phyloP scores from a whole-genome alignment of 208 protist species.

The Tritrichomonas musculus region DNA sequence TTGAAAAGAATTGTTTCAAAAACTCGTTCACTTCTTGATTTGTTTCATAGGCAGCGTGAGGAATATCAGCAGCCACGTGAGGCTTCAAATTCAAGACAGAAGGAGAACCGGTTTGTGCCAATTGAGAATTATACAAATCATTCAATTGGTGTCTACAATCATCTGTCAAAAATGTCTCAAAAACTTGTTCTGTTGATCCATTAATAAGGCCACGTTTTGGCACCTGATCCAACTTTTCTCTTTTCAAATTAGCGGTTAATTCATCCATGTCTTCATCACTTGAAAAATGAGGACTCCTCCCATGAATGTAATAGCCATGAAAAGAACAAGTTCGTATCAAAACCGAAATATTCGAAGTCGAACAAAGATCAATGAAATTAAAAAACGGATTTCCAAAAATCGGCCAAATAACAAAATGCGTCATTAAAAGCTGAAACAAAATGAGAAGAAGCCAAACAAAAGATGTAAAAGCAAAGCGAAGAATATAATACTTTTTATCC shows the following conservation, averaged over 20 bases:
- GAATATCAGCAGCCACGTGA: background rate
- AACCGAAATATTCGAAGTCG: background rate
- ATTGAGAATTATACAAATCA: background rate
- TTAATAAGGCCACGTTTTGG: background rate
- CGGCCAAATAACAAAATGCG: background rate
- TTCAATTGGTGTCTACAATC: background rate
- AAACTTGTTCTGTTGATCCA: background rate
- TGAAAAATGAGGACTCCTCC: background rate
- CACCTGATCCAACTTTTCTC: background rate
- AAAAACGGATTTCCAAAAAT: slow-evolving; percentile 12
- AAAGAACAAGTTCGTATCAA: background rate
- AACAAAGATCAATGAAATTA: background rate
- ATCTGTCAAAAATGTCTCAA: background rate
- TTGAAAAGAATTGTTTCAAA: background rate
- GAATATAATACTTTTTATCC: background rate
- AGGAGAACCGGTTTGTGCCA: background rate
- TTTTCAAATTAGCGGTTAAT: background rate
- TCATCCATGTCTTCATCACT: background rate
- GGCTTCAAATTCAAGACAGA: background rate
- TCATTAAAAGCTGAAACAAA: background rate
- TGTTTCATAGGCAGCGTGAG: background rate
- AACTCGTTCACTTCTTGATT: background rate
- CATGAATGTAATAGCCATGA: background rate
- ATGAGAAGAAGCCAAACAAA: background rate
- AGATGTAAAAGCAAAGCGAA: background rate